Percentiles rank a stretch among this genome's conserved stretches.
These are phyloP conservation scores for Candida verbasci DNA, from an alignment of 805 yeast species.

Conservation along the genomic window DNA sequence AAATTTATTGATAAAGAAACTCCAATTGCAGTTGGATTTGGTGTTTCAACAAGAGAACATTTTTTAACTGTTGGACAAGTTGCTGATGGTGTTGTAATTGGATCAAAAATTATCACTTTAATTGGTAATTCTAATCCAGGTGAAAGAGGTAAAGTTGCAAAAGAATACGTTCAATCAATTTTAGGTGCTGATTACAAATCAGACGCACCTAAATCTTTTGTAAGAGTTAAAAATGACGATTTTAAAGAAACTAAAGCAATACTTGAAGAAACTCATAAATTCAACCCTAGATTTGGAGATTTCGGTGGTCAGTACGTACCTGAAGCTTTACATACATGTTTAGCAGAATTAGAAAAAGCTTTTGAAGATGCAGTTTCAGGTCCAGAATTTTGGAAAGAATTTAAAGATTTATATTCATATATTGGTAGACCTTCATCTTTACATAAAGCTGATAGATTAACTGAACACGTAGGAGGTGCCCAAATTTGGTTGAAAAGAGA, in stretches of 20 bases:
- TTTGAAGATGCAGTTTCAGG: constrained; percentile 88
- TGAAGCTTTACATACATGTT: constrained; percentile 88
- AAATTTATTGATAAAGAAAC: constrained; percentile 67
- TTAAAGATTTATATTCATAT: constrained; percentile 75
- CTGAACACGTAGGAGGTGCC: constrained; percentile 86
- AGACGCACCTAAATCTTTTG: constrained; percentile 23
- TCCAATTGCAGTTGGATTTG: constrained; percentile 89
- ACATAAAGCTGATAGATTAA: constrained; percentile 85
- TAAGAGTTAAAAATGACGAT: constrained; percentile 16
- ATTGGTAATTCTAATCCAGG: constrained; percentile 63
- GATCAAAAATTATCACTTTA: constrained; percentile 73
- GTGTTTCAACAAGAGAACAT: constrained; percentile 92
- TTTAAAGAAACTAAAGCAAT: constrained; percentile 31
- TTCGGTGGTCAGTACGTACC: constrained; percentile 99
- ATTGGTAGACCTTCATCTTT: constrained; percentile 95
- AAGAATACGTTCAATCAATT: constrained; percentile 63
- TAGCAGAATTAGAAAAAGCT: constrained; percentile 82
- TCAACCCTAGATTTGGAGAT: constrained; percentile 79
- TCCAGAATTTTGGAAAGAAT: constrained; percentile 91
- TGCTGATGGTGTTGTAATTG: constrained; percentile 96
- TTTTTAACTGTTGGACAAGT: constrained; percentile 69
- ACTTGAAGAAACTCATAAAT: constrained; percentile 58
- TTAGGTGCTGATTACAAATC: constrained; percentile 49
- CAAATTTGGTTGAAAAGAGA: constrained; percentile 98
- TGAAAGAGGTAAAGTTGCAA: constrained; percentile 58